phyloP scores from a whole-genome alignment of 2,329 filamentous ascomycete species.

The Fusarium algeriense region DNA sequence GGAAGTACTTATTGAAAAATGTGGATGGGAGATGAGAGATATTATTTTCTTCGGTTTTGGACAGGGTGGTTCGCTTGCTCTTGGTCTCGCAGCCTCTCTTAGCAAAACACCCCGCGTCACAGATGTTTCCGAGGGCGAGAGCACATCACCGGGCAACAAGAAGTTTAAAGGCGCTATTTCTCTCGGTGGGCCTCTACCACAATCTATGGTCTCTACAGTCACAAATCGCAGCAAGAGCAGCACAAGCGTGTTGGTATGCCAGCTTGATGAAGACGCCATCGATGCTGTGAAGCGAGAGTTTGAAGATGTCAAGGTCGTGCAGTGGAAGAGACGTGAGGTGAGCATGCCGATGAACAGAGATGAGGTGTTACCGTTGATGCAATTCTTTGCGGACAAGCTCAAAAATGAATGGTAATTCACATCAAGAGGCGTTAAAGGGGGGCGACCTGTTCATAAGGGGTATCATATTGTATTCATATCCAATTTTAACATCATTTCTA shows the following conservation, averaged over 20 bases:
- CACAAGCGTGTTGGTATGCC: constrained; percentile 72
- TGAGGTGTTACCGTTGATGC: constrained; percentile 92
- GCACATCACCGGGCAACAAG: constrained; percentile 20
- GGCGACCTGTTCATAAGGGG: constrained; percentile 20
- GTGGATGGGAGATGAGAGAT: constrained; percentile 70
- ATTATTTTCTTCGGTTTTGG: constrained; percentile 75
- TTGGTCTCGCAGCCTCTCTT: constrained; percentile 66
- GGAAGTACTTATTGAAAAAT: constrained; percentile 64
- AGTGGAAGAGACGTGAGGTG: constrained; percentile 78
- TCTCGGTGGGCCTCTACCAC: constrained; percentile 71
- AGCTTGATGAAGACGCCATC: constrained; percentile 72
- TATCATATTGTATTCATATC: constrained; percentile 44
- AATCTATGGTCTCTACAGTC: constrained; percentile 62
- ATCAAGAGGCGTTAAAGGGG: neutral
- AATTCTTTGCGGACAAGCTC: constrained; percentile 78
- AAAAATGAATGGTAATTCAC: constrained; percentile 34
- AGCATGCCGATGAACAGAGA: constrained; percentile 86
- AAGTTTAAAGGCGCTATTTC: constrained; percentile 69
- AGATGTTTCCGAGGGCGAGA: constrained; percentile 48
- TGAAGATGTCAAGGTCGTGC: constrained; percentile 72
- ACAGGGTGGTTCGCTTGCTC: constrained; percentile 73
- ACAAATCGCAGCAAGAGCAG: constrained; percentile 65
- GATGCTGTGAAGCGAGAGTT: constrained; percentile 76
- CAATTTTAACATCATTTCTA: constrained; percentile 12
- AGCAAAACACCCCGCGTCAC: constrained; percentile 51